A percentile compares a stretch with the other conserved stretches of the same genome.
These are phyloP conservation scores for Fraxinus ornus DNA, from an alignment of 305 asterid genomes.

Conservation along the genomic window DNA sequence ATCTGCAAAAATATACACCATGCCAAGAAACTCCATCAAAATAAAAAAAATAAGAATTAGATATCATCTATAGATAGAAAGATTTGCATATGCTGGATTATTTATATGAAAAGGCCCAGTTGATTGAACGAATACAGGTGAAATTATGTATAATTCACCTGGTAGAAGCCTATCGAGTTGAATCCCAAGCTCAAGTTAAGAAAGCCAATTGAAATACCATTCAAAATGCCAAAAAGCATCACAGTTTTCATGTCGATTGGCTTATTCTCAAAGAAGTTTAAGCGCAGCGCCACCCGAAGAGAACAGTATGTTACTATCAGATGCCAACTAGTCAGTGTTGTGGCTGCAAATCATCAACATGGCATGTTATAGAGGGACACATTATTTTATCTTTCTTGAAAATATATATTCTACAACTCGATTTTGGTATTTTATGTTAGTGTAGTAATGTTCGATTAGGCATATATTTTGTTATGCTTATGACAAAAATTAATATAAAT, in stretches of 20 bases:
- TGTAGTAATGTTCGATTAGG: neutral
- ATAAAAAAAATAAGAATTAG: no score
- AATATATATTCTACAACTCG: neutral
- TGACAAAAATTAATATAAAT: neutral
- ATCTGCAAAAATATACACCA: conserved; percentile 43
- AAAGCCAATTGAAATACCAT: conserved; percentile 85
- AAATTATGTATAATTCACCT: conserved; percentile 36
- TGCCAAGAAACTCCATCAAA: neutral
- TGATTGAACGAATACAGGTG: neutral
- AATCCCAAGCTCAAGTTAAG: conserved; percentile 92
- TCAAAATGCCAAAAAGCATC: conserved; percentile 62
- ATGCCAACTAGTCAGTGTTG: conserved; percentile 95
- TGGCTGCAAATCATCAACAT: conserved; percentile 43
- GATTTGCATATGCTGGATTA: no score
- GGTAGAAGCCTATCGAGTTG: conserved; percentile 90
- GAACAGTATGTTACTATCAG: conserved; percentile 88
- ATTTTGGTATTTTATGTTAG: neutral
- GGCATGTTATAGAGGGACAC: neutral
- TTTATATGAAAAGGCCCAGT: neutral
- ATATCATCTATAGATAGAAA: no score
- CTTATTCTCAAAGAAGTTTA: conserved; percentile 78
- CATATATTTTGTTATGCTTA: neutral
- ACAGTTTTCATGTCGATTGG: conserved; percentile 69
- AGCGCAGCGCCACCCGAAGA: conserved; percentile 67
- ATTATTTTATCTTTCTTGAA: neutral